These are phyloP conservation scores for Trichoderma oligosporum DNA, from an alignment of 2,329 filamentous ascomycete species.

Conservation along the genomic window DNA sequence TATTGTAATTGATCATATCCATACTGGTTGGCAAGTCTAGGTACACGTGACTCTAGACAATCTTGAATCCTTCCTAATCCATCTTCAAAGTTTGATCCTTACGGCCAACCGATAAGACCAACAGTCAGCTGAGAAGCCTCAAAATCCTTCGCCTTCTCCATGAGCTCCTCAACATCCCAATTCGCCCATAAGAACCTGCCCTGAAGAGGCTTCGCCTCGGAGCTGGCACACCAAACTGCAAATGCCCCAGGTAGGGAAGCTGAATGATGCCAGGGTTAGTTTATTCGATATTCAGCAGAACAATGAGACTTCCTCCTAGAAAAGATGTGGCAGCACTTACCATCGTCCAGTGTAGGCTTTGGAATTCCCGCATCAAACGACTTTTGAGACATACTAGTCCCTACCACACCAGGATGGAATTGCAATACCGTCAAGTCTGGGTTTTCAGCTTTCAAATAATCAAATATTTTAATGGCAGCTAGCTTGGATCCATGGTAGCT, in stretches of 20 bases:
- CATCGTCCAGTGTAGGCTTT: not conserved
- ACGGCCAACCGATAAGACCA: slow-evolving; percentile 17
- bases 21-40: no score
- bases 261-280: slow-evolving; percentile 30
- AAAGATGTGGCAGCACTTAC: not conserved
- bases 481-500: slow-evolving; percentile 43
- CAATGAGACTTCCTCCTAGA: not conserved
- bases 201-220: slow-evolving; percentile 45
- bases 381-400: slow-evolving; percentile 29
- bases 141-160: slow-evolving; percentile 36
- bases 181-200: slow-evolving; percentile 46
- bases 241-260: slow-evolving; percentile 33
- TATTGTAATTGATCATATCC: no score
- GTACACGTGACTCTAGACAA: no score
- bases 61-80: no score
- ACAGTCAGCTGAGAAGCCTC: slow-evolving; percentile 22
- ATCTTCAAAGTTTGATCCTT: no score
- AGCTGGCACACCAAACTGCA: slow-evolving; percentile 41
- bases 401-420: slow-evolving; percentile 42
- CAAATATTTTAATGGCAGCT: slow-evolving; percentile 36
- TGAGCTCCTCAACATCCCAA: slow-evolving; percentile 51
- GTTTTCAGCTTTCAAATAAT: slow-evolving; percentile 41
- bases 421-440: slow-evolving; percentile 37
- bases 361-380: slow-evolving; percentile 18
- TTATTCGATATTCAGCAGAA: not conserved